phyloP scores from a whole-genome alignment of 2,329 filamentous ascomycete genomes.

The Cladosporium sp. region DNA sequence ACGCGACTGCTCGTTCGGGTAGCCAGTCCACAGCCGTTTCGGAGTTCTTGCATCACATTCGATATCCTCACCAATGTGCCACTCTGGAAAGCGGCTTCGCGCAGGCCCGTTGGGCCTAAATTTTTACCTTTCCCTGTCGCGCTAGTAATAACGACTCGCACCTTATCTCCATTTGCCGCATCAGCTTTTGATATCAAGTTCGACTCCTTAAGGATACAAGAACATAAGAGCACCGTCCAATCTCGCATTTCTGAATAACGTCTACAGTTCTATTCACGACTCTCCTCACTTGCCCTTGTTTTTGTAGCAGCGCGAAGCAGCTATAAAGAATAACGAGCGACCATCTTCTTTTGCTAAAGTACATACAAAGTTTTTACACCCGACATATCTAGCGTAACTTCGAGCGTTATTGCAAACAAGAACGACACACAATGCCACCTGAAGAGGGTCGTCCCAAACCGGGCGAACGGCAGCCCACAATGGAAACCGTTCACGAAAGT shows the following conservation, averaged over 20 bases:
- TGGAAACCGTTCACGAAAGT: conserved; percentile 2
- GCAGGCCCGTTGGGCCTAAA: background rate
- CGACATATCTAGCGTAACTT: background rate
- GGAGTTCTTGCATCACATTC: conserved; percentile 2
- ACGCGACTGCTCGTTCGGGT: background rate
- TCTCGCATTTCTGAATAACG: background rate
- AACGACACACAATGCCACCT: background rate
- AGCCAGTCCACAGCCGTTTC: background rate
- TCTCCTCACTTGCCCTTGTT: background rate
- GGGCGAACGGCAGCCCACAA: background rate
- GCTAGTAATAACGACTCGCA: background rate
- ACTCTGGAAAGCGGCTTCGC: background rate
- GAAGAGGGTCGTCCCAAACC: background rate
- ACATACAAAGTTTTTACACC: background rate
- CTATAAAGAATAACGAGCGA: background rate
- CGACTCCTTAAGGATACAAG: background rate
- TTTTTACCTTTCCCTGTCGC: background rate
- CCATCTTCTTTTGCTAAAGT: too few species aligned
- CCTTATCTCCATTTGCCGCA: conserved; percentile 1
- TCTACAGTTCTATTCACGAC: background rate
- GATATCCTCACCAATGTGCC: background rate
- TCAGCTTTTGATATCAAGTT: background rate
- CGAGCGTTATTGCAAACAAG: background rate
- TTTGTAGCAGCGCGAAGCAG: background rate
- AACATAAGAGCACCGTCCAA: background rate